Conservation (phyloP, 106 monocot species). For the Platanthera zijinensis region DNA sequence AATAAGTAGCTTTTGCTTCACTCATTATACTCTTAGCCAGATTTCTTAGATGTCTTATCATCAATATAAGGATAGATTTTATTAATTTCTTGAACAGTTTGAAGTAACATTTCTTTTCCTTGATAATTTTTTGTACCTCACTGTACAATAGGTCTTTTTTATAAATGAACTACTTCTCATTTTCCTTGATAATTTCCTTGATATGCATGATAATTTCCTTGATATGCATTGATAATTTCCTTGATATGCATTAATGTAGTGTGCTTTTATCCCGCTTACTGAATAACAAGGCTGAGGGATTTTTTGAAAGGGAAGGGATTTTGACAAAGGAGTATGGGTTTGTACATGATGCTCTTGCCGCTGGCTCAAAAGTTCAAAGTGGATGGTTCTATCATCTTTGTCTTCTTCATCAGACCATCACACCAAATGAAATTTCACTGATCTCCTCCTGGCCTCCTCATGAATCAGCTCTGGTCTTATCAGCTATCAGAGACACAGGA, state of each 20-base stretch:
- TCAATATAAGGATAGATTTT: too few relatives aligned
- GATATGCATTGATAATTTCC: neutral
- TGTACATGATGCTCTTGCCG: constrained; percentile 83
- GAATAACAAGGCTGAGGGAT: constrained; percentile 48
- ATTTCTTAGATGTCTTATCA: too few relatives aligned
- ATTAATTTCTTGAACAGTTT: too few relatives aligned
- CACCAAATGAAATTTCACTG: constrained; percentile 25
- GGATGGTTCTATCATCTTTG: constrained; percentile 99
- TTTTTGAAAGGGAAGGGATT: constrained; percentile 37
- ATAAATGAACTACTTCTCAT: too few relatives aligned
- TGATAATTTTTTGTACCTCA: too few relatives aligned
- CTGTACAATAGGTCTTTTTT: too few relatives aligned
- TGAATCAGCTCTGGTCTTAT: constrained; percentile 34
- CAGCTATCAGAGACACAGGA: constrained; percentile 4
- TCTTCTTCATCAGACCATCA: constrained; percentile 79
- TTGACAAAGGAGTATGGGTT: constrained; percentile 68
- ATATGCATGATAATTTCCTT: neutral
- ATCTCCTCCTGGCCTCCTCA: constrained; percentile 75
- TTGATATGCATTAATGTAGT: constrained; percentile 30
- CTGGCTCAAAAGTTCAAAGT: constrained; percentile 94
- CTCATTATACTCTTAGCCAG: too few relatives aligned
- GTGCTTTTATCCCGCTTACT: constrained; percentile 64
- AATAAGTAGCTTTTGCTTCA: too few relatives aligned
- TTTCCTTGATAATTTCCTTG: too few relatives aligned
- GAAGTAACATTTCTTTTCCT: too few relatives aligned